These are phyloP conservation scores for Ampelocalamus luodianensis DNA, from an alignment of 176 grass and related monocot genomes.

Conservation along the genomic window DNA sequence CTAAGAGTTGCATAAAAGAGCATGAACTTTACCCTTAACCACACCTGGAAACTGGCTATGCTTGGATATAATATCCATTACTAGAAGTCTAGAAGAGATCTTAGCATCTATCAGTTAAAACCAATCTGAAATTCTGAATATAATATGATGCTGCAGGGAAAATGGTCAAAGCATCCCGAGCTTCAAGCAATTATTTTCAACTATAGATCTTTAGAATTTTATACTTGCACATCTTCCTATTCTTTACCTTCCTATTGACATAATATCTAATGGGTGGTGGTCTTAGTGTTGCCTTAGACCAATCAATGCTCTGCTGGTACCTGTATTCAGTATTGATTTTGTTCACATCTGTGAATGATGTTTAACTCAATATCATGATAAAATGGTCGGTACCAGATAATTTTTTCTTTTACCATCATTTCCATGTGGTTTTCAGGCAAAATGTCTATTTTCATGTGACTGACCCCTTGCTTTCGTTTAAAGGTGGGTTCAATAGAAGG, in stretches of 20 bases:
- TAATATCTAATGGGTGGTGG: neutral
- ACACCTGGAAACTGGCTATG: neutral
- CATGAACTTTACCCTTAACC: neutral
- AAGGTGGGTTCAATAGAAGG: slow-evolving; percentile 96
- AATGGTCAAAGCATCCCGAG: neutral
- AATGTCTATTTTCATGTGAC: slow-evolving; percentile 10
- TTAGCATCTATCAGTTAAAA: slow-evolving; percentile 18
- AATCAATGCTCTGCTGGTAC: neutral
- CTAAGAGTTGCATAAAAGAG: neutral
- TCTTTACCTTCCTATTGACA: neutral
- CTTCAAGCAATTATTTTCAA: slow-evolving; percentile 23
- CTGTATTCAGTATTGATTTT: neutral
- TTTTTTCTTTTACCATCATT: slow-evolving; percentile 6
- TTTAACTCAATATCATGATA: slow-evolving; percentile 23
- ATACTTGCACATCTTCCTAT: neutral
- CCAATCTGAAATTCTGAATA: slow-evolving; percentile 6
- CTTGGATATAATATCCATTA: slow-evolving; percentile 4
- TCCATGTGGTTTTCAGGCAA: neutral
- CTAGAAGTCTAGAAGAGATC: slow-evolving; percentile 6
- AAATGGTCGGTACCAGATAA: neutral
- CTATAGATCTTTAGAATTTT: neutral
- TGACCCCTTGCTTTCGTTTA: slow-evolving; percentile 44
- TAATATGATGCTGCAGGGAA: neutral
- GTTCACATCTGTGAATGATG: slow-evolving; percentile 15
- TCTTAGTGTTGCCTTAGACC: neutral